Evolutionary conservation across 768 basidiomycete genomes (phyloP), one percentile per base, ranked within the genome.

Genomic region (Lentinula detonsa): DNA sequence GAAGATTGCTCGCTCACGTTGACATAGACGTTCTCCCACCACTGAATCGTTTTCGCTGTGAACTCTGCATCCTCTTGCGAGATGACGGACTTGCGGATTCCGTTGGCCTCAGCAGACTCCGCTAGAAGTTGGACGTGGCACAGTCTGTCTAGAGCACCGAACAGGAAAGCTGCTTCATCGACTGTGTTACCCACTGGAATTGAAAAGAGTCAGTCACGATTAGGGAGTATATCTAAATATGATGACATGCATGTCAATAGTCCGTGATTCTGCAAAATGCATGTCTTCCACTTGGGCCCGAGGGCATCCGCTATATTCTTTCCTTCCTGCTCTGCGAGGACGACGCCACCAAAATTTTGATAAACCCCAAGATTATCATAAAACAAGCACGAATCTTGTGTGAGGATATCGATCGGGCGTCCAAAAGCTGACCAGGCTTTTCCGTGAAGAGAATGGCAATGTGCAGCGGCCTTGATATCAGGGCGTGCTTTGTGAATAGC

Each of bases 371-470:
- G 72, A 53, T 78, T 76, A 53, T 79, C 66, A 62, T 76, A 76
- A 64, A 82, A 78, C 2, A 73, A 71, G 59, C 77, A 79, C 9
- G 75, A 64, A 58, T 81, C 81, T 66, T 81, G 79, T 7, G 75
- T 75, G 43, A 77, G 71, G 64, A 77, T 74, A 35, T 80, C 76
- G 40, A 80, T 69, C 11, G 72, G 69, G 37, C 69, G 72, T 15
- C 80, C 79, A 33, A 82, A 73, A 10, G 77, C 70, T 7, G 78
- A 77, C 69, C 78, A 84, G 0, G 80, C 77, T 64, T 79, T 81
- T 35, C 81, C 82, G 65, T 77, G 70, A 7, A 76, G 69, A 9
- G 79, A 78, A 65, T 81, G 80, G 11, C 77, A 78, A 65, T 83
- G 81, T 0, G 78, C 79, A 7, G 77, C 78, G 55, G 77, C 75